These are phyloP conservation scores for Adansonia rubrostipa DNA, from an alignment of 441 rosid genomes.

Conservation along the genomic window DNA sequence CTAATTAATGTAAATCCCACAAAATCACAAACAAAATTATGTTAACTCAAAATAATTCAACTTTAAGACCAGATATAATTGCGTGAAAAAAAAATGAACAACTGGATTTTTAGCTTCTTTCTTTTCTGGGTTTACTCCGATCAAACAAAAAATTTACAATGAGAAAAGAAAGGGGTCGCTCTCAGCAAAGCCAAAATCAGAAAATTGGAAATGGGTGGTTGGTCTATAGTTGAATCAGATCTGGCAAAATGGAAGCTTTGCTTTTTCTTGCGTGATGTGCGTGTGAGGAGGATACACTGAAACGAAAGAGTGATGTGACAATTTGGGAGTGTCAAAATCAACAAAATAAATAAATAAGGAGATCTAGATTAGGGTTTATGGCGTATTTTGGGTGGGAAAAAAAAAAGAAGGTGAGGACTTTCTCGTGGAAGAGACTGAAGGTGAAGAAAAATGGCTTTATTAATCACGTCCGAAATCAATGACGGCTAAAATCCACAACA, in stretches of 20 bases:
- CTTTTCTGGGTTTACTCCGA: not conserved
- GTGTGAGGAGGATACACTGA: not conserved
- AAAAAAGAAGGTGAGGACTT: too few relatives aligned
- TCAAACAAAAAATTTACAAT: constrained; percentile 1
- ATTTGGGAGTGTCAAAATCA: not conserved
- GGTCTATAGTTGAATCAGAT: not conserved
- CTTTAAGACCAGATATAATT: constrained; percentile 20
- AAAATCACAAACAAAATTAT: constrained; percentile 17
- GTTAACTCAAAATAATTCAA: not conserved
- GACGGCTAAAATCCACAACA: too few relatives aligned
- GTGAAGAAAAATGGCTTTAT: too few relatives aligned
- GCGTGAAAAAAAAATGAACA: constrained; percentile 47
- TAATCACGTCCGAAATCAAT: too few relatives aligned
- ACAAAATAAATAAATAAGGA: too few relatives aligned
- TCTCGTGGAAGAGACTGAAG: too few relatives aligned
- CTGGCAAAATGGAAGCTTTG: constrained; percentile 20
- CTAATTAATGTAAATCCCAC: constrained; percentile 18
- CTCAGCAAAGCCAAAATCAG: not conserved
- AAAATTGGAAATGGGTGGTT: not conserved
- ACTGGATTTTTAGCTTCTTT: not conserved
- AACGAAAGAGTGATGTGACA: constrained; percentile 14
- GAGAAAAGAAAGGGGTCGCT: not conserved
- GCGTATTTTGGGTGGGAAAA: too few relatives aligned
- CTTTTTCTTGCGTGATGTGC: not conserved
- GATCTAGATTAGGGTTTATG: too few relatives aligned